phyloP scores from a whole-genome alignment of 1,284 basidiomycete species.

The Polyporus tsugae region DNA sequence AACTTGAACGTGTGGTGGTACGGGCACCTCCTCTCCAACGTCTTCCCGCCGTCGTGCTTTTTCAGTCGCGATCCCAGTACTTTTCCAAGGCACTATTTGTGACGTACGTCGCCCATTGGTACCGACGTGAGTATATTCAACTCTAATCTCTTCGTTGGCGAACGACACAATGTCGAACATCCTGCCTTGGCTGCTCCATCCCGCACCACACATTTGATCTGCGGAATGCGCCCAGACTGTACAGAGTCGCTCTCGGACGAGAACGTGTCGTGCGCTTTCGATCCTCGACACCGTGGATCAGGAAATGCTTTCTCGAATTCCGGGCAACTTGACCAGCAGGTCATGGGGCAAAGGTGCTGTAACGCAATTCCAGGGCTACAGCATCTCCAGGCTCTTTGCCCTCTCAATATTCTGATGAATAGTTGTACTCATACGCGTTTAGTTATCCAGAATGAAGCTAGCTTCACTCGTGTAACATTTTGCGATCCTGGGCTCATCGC shows the following conservation, averaged over 20 bases:
- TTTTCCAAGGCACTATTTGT: not conserved
- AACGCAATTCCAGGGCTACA: not conserved
- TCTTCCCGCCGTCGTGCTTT: not conserved
- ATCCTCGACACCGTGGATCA: not conserved
- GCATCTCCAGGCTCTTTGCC: not conserved
- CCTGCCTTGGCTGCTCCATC: too few species aligned
- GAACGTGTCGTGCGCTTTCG: too few species aligned
- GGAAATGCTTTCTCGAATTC: not conserved
- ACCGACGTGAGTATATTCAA: not conserved
- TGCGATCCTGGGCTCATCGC: not conserved
- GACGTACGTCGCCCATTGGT: not conserved
- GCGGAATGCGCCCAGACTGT: not conserved
- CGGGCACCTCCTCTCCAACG: not conserved
- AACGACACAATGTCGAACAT: too few species aligned
- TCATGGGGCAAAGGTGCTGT: too few species aligned
- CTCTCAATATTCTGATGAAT: not conserved
- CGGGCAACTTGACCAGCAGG: too few species aligned
- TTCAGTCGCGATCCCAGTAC: too few species aligned
- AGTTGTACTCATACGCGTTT: not conserved
- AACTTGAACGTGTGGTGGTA: not conserved
- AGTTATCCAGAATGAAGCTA: not conserved
- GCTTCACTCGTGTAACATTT: not conserved
- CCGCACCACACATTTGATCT: too few species aligned
- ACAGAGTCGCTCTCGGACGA: not conserved
- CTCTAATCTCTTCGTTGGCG: not conserved